Evolutionary conservation across 176 grass and related monocot genomes (phyloP).

Genomic region (Bonia amplexicaulis): DNA sequence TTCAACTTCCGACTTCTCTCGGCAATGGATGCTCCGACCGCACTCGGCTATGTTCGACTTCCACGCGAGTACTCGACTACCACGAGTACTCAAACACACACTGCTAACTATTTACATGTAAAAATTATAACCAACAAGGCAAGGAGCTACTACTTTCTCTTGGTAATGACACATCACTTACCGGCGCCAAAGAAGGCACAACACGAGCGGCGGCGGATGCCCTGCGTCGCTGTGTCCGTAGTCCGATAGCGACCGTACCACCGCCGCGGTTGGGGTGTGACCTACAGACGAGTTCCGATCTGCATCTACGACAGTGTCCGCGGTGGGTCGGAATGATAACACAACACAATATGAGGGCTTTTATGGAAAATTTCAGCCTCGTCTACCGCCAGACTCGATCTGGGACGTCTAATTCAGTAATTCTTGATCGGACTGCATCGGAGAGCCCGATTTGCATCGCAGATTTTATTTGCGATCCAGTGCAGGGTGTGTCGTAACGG

Average conservation of each 20-base stretch:
- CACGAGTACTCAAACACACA: no score
- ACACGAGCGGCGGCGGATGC: background rate
- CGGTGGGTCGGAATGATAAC: background rate
- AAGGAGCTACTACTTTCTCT: background rate
- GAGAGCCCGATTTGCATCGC: no score
- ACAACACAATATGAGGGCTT: background rate
- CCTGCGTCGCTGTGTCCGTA: background rate
- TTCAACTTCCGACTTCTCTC: no score
- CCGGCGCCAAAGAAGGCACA: background rate
- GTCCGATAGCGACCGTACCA: background rate
- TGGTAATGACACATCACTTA: background rate
- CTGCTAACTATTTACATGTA: no score
- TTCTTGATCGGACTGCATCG: background rate
- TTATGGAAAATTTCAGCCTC: background rate
- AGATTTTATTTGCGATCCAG: background rate
- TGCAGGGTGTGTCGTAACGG: background rate
- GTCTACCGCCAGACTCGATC: background rate
- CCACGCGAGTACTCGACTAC: no score
- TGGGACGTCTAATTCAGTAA: no score
- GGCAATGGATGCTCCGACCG: no score
- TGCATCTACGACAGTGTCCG: background rate
- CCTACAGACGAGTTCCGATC: background rate
- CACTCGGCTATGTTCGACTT: no score
- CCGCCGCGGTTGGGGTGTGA: background rate
- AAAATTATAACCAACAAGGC: no score